Conservation (phyloP, 202 grass and related monocot species). For the Setaria viridis region DNA sequence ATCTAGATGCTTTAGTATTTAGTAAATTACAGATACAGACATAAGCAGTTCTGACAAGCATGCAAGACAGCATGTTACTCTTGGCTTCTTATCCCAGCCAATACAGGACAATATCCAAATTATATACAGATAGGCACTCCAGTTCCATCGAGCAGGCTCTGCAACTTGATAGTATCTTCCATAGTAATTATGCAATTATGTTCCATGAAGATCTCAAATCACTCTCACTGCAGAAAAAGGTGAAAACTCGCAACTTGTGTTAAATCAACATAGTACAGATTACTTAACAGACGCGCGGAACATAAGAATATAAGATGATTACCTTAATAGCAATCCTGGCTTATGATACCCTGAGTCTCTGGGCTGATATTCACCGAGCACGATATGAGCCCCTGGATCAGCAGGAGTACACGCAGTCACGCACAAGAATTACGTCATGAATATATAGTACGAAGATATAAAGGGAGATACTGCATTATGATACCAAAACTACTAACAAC, state of each 20-base stretch:
- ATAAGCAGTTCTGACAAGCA: background rate
- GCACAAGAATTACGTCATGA: background rate
- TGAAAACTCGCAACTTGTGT: background rate
- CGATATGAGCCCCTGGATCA: constrained; percentile 66
- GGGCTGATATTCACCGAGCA: constrained; percentile 82
- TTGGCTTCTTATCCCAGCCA: constrained; percentile 14
- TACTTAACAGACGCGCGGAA: background rate
- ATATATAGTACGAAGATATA: background rate
- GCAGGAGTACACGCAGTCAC: background rate
- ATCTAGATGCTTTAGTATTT: background rate
- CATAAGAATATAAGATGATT: background rate
- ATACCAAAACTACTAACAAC: background rate
- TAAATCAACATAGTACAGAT: background rate
- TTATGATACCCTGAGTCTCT: constrained; percentile 65
- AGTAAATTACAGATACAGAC: background rate
- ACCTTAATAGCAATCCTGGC: constrained; percentile 81
- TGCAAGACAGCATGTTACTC: background rate
- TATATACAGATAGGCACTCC: constrained; percentile 38
- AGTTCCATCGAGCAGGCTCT: constrained; percentile 1
- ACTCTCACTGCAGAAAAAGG: constrained; percentile 7
- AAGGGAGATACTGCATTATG: background rate
- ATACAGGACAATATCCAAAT: constrained; percentile 20
- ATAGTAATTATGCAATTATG: background rate
- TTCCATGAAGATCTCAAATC: background rate
- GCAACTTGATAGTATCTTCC: background rate